Base-by-base conservation (phyloP, 495 filamentous ascomycete genomes). In the Xylaria bambusicola region DNA sequence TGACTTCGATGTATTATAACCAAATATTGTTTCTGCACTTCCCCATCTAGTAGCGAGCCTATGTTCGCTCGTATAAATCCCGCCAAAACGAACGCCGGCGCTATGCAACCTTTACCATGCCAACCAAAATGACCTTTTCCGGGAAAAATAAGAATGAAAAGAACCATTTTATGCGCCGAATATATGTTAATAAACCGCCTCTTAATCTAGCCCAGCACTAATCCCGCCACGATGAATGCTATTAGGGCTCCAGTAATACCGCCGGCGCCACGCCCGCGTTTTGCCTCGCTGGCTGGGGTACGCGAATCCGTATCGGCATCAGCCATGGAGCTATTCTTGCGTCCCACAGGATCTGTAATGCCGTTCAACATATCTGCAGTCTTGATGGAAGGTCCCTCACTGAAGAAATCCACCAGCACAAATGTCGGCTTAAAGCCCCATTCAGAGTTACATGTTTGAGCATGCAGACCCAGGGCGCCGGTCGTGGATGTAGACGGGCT, bases 321-420 rank as follows among this genome's bases (percentile, higher is more conserved):
- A 2, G 42, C 9, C 18, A 15, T 26, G 21, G 35, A 61, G 6
- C 49, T 49, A 45, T 53, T 69, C n/a, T 62, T 69, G 35, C 76
- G 65, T 20, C 75, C 75, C 0, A 66, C 65, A 6, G 73, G n/a
- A n/a, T n/a, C 55, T 13, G 18, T 64, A 48, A 89, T 73, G 27
- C 84, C 80, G 72, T 90, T 90, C 57, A 88, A 42, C 36, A 56
- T 54, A 65, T 84, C 78, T 52, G 86, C 84, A 5, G 82, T 80
- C 7, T 66, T 66, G 45, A 88, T 80, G n/a, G 79, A 70, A n/a
- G 79, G 74, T 0, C 86, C 87, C 46, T 82, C 67, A 67, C 87
- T 83, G 48, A 80, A 86, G 71, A 89, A 90, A 71, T 92, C 88
- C 17, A 87, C 79, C 29, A 91, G 72, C 33, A 89, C 72, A 40